Base-by-base conservation (phyloP, 495 filamentous ascomycete genomes). In the Penicillium crystallinum region DNA sequence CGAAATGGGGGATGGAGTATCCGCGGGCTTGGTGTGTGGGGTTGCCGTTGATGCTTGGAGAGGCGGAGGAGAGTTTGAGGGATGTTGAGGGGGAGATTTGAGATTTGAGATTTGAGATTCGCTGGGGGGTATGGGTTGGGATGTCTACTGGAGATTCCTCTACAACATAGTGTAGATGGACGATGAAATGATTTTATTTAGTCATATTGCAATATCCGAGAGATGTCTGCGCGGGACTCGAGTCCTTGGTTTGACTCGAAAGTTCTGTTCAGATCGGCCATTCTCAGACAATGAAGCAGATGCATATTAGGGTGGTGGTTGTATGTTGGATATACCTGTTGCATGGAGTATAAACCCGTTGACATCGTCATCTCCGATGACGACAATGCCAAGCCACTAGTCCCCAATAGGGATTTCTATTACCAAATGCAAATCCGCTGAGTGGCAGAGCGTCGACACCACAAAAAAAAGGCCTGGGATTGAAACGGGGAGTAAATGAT, bases 341-440 rank as follows among this genome's bases (percentile, higher is more conserved):
- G n/a, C n/a, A n/a, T n/a, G n/a, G n/a, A n/a, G n/a, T n/a, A n/a
- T n/a, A n/a, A n/a, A 27, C 23, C 23, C 23, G 23, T 27, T 27
- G 23, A 3, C 23, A 27, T 3, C 23, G 7, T 27, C 23, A 27
- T 42, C 25, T 15, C 25, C 12, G 23, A 17, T 10, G 14, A 37
- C 38, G 34, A 48, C 37, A 31, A 50, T 42, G 37, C 48, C 48
- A 50, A 50, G 48, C 48, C 48, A 25, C 48, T 50, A 50, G 30
- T 33, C 48, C 48, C 6, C 11, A 50, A 41, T 4, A 22, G 56
- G 69, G 55, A 41, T 73, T 73, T 70, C 61, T 66, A 56, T 75
- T 75, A 75, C 72, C 53, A 63, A 69, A 75, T 56, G 27, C 56
- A 67, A 69, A 68, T 42, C n/a, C 49, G 35, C 38, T 70, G 62